These are phyloP conservation scores for Leishmania aethiopica DNA, from an alignment of 208 protist species.

Conservation along the genomic window DNA sequence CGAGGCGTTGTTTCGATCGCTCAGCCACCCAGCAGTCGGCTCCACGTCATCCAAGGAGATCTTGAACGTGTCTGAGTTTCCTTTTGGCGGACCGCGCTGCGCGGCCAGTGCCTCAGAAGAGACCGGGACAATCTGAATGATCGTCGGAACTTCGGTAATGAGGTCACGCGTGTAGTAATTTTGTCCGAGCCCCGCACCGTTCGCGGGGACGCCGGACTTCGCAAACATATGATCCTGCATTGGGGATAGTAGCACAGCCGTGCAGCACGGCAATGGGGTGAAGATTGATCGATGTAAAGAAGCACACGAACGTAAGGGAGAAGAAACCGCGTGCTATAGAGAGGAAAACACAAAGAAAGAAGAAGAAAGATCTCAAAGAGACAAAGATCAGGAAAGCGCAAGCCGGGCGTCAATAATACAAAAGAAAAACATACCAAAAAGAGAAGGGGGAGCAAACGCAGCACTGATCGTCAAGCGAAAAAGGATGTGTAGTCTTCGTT, in stretches of 20 bases:
- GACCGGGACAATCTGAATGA: constrained; percentile 40
- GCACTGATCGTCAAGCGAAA: background rate
- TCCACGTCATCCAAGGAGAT: constrained; percentile 51
- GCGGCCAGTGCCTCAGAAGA: constrained; percentile 12
- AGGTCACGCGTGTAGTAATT: constrained; percentile 54
- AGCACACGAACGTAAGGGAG: background rate
- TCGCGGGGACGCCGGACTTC: background rate
- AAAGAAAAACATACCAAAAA: background rate
- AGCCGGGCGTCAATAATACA: background rate
- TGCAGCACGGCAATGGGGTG: background rate
- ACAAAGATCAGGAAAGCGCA: background rate
- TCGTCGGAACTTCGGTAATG: constrained; percentile 52
- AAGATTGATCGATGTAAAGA: background rate
- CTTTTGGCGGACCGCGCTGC: constrained; percentile 19
- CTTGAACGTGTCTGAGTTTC: constrained; percentile 18
- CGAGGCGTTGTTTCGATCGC: constrained; percentile 50
- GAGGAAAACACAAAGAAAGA: background rate
- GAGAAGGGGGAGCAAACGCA: background rate
- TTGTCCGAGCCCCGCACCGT: constrained; percentile 25
- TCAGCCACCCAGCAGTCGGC: constrained; percentile 57
- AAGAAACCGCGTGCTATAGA: background rate
- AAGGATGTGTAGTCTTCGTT: background rate
- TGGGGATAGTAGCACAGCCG: background rate
- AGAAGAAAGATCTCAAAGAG: background rate
- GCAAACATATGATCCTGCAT: constrained; percentile 26